These are phyloP conservation scores for Elsinoe australis DNA, from an alignment of 2,329 filamentous ascomycete genomes.

Conservation along the genomic window DNA sequence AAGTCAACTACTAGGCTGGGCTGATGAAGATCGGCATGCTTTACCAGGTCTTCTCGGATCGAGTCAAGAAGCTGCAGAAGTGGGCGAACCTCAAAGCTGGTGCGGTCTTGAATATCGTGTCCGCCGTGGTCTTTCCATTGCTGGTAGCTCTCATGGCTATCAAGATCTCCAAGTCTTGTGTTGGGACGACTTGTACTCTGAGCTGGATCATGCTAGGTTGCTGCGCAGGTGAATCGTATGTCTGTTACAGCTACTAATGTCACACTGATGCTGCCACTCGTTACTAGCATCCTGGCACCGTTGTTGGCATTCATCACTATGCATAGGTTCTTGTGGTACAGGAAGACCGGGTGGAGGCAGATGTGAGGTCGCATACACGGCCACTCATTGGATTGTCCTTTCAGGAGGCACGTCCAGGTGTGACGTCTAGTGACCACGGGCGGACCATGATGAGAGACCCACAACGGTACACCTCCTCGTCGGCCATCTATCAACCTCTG, in stretches of 20 bases:
- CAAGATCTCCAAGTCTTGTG: neutral
- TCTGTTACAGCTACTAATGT: neutral
- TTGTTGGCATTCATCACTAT: constrained; percentile 1
- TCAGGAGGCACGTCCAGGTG: too few species aligned
- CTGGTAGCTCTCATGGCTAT: neutral
- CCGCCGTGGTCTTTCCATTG: neutral
- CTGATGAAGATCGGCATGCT: constrained; percentile 5
- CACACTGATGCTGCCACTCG: neutral
- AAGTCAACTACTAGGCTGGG: neutral
- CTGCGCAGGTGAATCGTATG: constrained; percentile 5
- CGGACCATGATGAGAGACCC: too few species aligned
- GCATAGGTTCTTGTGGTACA: neutral
- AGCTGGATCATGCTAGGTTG: constrained; percentile 3
- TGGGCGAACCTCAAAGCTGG: constrained; percentile 1
- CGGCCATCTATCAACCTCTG: too few species aligned
- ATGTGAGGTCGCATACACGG: too few species aligned
- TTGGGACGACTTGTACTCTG: neutral
- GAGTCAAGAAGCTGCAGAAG: constrained; percentile 5
- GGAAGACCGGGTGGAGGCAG: constrained; percentile 6
- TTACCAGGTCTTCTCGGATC: constrained; percentile 1
- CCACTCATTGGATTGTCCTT: too few species aligned
- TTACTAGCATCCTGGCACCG: neutral
- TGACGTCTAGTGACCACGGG: too few species aligned
- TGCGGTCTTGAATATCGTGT: neutral
- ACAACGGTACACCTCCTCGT: too few species aligned